phyloP scores from a whole-genome alignment of 1,284 basidiomycete species.

The Fomitiporia mediterranea region DNA sequence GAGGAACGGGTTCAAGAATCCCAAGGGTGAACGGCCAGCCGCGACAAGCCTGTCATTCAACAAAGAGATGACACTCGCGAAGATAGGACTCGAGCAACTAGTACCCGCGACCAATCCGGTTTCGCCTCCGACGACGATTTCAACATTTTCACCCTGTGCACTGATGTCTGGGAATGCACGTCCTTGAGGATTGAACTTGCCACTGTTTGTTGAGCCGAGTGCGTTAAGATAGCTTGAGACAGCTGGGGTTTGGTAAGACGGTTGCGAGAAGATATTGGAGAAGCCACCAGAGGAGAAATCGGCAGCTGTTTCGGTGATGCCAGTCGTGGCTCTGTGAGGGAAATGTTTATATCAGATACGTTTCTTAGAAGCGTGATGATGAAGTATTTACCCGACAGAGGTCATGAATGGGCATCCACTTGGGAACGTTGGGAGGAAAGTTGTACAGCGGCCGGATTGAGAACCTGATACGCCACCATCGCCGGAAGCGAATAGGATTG shows the following conservation, averaged over 20 bases:
- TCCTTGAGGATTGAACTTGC: constrained; percentile 35
- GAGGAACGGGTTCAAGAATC: constrained; percentile 42
- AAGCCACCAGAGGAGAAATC: constrained; percentile 39
- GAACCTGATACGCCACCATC: constrained; percentile 37
- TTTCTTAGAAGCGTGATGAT: constrained; percentile 22
- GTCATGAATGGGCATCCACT: constrained; percentile 26
- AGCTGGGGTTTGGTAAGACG: constrained; percentile 33
- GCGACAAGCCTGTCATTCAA: constrained; percentile 38
- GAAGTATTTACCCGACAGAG: constrained; percentile 30
- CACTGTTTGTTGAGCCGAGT: constrained; percentile 31
- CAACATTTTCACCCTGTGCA: constrained; percentile 33
- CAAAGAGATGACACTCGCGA: constrained; percentile 36
- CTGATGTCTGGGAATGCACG: constrained; percentile 42
- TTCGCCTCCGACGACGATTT: constrained; percentile 27
- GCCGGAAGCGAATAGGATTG: constrained; percentile 36
- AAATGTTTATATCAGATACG: too few species aligned
- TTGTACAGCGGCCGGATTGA: constrained; percentile 27
- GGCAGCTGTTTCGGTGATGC: constrained; percentile 29
- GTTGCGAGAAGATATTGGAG: constrained; percentile 34
- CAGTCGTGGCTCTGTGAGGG: constrained; percentile 26
- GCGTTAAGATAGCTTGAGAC: constrained; percentile 28
- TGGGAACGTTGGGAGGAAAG: constrained; percentile 35
- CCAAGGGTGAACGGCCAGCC: constrained; percentile 34
- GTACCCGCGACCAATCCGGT: constrained; percentile 33
- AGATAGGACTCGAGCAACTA: constrained; percentile 36